Base-by-base conservation (phyloP, 2,329 filamentous ascomycete species). In the Penicillium freii region DNA sequence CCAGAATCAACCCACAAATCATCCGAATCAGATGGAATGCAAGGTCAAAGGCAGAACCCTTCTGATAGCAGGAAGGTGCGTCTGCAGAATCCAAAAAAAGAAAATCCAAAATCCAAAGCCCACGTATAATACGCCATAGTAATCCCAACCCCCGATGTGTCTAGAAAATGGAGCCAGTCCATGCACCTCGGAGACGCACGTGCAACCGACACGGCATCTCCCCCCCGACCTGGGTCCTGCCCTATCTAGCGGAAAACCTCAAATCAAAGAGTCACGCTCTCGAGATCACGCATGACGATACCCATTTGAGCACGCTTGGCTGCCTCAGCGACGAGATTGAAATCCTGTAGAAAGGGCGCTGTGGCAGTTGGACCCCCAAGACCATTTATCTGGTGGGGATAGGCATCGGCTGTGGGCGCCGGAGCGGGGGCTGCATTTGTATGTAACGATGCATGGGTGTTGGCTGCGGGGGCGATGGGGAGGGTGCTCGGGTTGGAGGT, bases 231-330 rank as follows among this genome's bases (percentile, higher is more conserved):
- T 8, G 58, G 60, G 54, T 48, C 58, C 56, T 47, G 58, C 58
- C 55, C 54, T 39, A 51, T 52, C 40, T 40, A 25, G 29, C 43
- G 15, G 46, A 48, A 25, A 27, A 43, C 11, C 17, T n/a, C 27
- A 19, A 40, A 40, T 63, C 69, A 76, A 58, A 76, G 63, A 43
- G 72, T 71, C 51, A 77, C 68, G 38, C 73, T 70, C 61, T 77
- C 91, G 70, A 97, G 82, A 75, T 97, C 93, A 61, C 92, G 84
- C 81, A 92, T 89, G 72, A 97, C 80, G 69, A 92, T 87, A 42
- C 91, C 91, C 81, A 97, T 90, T 76, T 97, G 91, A 10, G 93
- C 93, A 42, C 92, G 83, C 77, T 96, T 96, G 43, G 92, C 93
- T 2, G 93, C 93, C 79, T 97, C 93, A 36, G 92, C 92, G 42